phyloP scores from a whole-genome alignment of 192 early-diverging fungal genomes.

The Thamnidium elegans region DNA sequence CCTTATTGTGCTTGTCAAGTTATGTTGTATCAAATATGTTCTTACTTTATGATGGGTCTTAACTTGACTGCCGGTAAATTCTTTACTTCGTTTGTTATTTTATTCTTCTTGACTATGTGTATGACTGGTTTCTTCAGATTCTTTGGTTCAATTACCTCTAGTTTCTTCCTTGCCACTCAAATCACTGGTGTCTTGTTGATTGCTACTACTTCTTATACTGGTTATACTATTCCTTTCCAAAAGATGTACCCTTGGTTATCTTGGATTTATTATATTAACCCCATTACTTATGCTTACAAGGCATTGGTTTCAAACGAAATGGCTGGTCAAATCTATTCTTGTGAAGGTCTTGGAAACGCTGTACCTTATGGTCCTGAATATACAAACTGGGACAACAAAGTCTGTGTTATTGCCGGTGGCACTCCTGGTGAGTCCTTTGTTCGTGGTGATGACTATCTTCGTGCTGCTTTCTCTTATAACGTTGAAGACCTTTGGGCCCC shows the following conservation, averaged over 20 bases:
- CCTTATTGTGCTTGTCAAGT: constrained; percentile 49
- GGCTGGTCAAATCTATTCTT: constrained; percentile 47
- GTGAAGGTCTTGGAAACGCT: constrained; percentile 28
- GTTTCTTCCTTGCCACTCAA: constrained; percentile 52
- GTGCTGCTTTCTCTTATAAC: constrained; percentile 51
- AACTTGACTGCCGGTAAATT: constrained; percentile 39
- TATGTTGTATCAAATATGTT: constrained; percentile 48
- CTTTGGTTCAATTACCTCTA: constrained; percentile 49
- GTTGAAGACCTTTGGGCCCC: constrained; percentile 52
- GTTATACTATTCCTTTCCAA: constrained; percentile 59
- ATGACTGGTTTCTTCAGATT: constrained; percentile 62
- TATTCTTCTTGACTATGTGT: constrained; percentile 55
- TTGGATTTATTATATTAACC: constrained; percentile 65
- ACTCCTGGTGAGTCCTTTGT: constrained; percentile 52
- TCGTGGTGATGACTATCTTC: constrained; percentile 59
- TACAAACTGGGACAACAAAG: constrained; percentile 36
- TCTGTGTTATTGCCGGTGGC: constrained; percentile 65
- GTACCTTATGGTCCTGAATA: constrained; percentile 38
- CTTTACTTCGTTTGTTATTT: constrained; percentile 50
- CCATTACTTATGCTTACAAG: constrained; percentile 57
- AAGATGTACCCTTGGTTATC: constrained; percentile 61
- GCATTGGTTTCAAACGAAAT: constrained; percentile 63
- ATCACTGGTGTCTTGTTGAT: constrained; percentile 53
- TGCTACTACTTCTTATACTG: constrained; percentile 52
- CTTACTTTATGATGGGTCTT: constrained; percentile 59